Percentiles rank a stretch among this genome's conserved stretches.
These are phyloP conservation scores for Aspergillus ochraceoroseus DNA, from an alignment of 2,329 filamentous ascomycete species.

Conservation along the genomic window DNA sequence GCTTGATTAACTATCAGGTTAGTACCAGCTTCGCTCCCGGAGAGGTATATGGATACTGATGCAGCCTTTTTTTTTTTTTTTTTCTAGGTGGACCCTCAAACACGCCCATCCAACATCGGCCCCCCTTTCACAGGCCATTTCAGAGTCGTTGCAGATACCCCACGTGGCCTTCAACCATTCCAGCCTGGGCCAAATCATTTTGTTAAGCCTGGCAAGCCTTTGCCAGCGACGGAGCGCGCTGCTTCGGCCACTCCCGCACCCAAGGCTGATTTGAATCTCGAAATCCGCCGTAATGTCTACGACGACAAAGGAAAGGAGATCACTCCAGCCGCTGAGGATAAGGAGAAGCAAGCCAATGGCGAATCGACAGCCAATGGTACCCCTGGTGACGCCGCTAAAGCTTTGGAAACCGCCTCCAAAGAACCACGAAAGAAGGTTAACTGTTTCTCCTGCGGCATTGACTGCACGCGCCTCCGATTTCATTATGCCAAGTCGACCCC, in stretches of 20 bases:
- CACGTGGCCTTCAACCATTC: conserved; percentile 88
- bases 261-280: conserved; percentile 83
- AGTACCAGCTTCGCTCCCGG: conserved; percentile 14
- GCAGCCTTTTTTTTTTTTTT: conserved; percentile 12
- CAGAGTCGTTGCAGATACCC: conserved; percentile 91
- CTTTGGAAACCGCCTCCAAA: conserved; percentile 56
- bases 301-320: conserved; percentile 86
- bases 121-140: conserved; percentile 98
- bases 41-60: conserved; percentile 4
- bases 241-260: conserved; percentile 60
- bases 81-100: conserved; percentile 83
- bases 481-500: conserved; percentile 62
- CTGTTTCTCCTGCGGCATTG: conserved; percentile 87
- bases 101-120: conserved; percentile 88
- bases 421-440: conserved; percentile 64
- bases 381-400: conserved; percentile 57
- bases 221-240: conserved; percentile 64
- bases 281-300: conserved; percentile 91
- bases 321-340: conserved; percentile 61
- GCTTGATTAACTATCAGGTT: conserved; percentile 98
- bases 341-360: conserved; percentile 64
- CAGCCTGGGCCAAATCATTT: conserved; percentile 78
- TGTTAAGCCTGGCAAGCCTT: conserved; percentile 57
- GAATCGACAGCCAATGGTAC: conserved; percentile 65
- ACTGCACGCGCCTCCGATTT: conserved; percentile 71